Evolutionary conservation across 2,329 filamentous ascomycete genomes (phyloP), one percentile per base, ranked within the genome.

Genomic region (Aspergillus sp.): DNA sequence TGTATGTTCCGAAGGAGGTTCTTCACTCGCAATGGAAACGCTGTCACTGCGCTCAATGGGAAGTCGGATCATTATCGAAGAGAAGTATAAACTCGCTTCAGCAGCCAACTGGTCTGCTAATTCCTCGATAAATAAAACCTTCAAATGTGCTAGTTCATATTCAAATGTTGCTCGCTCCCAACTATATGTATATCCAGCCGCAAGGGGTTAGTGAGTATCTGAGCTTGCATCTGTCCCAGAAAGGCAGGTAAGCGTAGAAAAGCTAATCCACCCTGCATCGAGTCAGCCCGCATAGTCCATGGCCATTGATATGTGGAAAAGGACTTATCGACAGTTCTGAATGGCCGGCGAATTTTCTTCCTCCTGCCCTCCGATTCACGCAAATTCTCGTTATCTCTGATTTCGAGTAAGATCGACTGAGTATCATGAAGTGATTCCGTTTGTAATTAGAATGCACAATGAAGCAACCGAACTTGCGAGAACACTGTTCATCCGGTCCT

Each of bases 1-100:
- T n/a, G 62, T 62, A 46, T 60, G 57, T 39, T 66, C 63, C 19
- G 49, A 55, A 3, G 58, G 53, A 1, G 22, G 25, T 13, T 45
- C 43, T 19, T 39, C 30, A 39, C 19, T 17, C 12, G 19, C 5
- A 7, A 15, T 3, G 17, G 15, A 39, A 10, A 9, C 19, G 2
- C 32, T 30, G 38, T 38, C 35, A 33, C 42, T 37, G 27, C 33
- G 30, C 13, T 25, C 41, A 41, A 35, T 33, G 17, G 44, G 32
- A 27, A 41, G 41, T 23, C 42, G n/a, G 19, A 47, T 33, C 37
- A 39, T 39, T 39, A 17, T 19, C 10, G 10, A 19, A 22, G 10
- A 6, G 17, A 7, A 35, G 13, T 7, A 35, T 7, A 7, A 35
- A 35, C 9, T 30, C 12, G 25, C 10, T 30, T 30, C 12, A 10